phyloP scores from a whole-genome alignment of 441 rosid species.

The Syzygium syzygioides region DNA sequence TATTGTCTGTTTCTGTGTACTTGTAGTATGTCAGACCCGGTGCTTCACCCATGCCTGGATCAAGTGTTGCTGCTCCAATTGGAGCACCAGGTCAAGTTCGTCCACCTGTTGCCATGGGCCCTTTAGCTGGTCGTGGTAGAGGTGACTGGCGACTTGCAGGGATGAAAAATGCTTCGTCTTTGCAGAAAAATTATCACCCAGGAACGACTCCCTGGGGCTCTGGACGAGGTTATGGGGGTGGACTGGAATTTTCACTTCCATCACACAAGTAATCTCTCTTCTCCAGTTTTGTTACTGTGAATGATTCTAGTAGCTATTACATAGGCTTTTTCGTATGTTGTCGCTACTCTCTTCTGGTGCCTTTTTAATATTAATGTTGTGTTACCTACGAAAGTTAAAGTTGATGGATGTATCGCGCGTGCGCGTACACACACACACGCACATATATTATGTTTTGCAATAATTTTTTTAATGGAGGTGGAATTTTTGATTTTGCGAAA shows the following conservation, averaged over 20 bases:
- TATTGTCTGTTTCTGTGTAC: conserved; percentile 17
- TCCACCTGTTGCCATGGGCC: conserved; percentile 55
- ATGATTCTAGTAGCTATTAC: not conserved
- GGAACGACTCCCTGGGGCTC: conserved; percentile 62
- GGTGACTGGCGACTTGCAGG: conserved; percentile 93
- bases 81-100: conserved; percentile 73
- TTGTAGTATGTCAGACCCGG: conserved; percentile 99
- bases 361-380: not conserved
- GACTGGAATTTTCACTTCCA: conserved; percentile 92
- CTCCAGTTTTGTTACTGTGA: not conserved
- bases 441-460: not conserved
- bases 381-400: not conserved
- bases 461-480: not conserved
- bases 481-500: not conserved
- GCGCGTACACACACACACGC: not conserved
- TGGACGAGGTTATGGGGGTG: conserved; percentile 71
- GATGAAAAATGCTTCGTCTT: conserved; percentile 49
- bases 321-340: not conserved
- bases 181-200: conserved; percentile 74
- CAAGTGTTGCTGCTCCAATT: conserved; percentile 35
- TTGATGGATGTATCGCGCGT: not conserved
- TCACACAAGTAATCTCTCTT: conserved; percentile 73
- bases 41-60: conserved; percentile 76
- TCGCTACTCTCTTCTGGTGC: not conserved
- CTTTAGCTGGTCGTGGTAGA: conserved; percentile 81